Base-by-base conservation (phyloP, 2,329 filamentous ascomycete genomes). In the Lojkania enalia region DNA sequence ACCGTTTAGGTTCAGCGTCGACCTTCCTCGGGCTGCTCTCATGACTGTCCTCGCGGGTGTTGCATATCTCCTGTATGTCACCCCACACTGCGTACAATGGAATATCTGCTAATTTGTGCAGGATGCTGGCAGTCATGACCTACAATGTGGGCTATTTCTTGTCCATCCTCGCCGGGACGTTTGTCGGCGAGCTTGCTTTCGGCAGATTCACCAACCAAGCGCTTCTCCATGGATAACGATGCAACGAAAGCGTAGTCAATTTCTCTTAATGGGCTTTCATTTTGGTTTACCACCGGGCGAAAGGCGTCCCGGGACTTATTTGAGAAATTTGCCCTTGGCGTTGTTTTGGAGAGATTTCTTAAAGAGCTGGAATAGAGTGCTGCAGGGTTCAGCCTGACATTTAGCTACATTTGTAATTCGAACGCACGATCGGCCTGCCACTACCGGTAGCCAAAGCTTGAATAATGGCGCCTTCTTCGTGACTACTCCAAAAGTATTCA, bases 71-170 rank as follows among this genome's bases (percentile, higher is more conserved):
- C 82, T 96, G 90, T 95, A 74, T 80, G 88, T 83, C 23, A 31
- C 16, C 33, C 15, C 3, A 29, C 42, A 14, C 13, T 39, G 20
- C 31, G 19, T 25, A 27, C 40, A 7, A 36, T 29, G 11, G 30
- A 13, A 20, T 20, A 40, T 20, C 63, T 68, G 59, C 65, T 14
- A 14, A 18, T 40, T 16, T 42, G 39, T 14, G 27, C 57, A 96
- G 90, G 48, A 96, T 96, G 90, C 74, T 96, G 72, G 88, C 87
- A 12, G 87, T 95, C 64, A 96, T 94, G 89, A 91, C 88, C 1
- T 83, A 89, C 75, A 94, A 94, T 58, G 80, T 92, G 13, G 89
- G 88, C 11, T 94, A 94, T 66, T 92, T 92, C 67, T 71, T 90
- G 42, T 90, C 87, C 0, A 79, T 91, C n/a, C 77, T 95, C 9